A percentile compares a stretch with the other conserved stretches of the same genome.
These are phyloP conservation scores for Apiospora rasikravindrae DNA, from an alignment of 2,329 filamentous ascomycete genomes.

Conservation along the genomic window DNA sequence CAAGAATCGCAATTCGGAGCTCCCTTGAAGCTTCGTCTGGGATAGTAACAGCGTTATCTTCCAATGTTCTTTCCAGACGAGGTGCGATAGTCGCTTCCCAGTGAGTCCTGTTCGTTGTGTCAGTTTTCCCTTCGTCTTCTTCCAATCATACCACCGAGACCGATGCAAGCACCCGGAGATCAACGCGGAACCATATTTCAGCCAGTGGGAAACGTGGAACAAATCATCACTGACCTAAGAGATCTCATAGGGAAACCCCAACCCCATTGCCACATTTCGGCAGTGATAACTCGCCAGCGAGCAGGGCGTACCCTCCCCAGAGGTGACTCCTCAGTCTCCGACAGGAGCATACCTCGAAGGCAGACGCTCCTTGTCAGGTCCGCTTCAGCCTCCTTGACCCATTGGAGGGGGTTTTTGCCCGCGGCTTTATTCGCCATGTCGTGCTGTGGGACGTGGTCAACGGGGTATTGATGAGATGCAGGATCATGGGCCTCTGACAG, in stretches of 20 bases:
- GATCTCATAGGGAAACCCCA: not conserved
- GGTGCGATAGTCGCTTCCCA: not conserved
- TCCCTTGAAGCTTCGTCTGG: not conserved
- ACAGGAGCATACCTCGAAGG: not conserved
- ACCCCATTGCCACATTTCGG: not conserved
- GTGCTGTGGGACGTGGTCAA: not conserved
- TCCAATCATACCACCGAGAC: no score
- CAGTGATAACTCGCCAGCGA: not conserved
- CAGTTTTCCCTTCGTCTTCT: not conserved
- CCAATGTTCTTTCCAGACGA: not conserved
- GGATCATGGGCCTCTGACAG: not conserved
- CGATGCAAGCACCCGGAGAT: no score
- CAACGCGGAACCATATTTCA: no score
- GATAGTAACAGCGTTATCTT: not conserved
- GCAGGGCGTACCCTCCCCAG: not conserved
- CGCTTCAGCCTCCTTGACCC: not conserved
- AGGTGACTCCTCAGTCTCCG: not conserved
- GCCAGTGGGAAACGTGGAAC: not conserved
- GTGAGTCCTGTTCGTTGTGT: not conserved
- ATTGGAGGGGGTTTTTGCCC: not conserved
- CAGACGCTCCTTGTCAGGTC: not conserved
- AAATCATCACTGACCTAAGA: not conserved
- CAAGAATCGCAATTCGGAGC: not conserved
- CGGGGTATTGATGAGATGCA: not conserved
- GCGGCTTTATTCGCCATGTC: not conserved